Percentiles rank a stretch among this genome's conserved stretches.
These are phyloP conservation scores for Pseudohalonectria lignicola DNA, from an alignment of 2,329 filamentous ascomycete species.

Conservation along the genomic window DNA sequence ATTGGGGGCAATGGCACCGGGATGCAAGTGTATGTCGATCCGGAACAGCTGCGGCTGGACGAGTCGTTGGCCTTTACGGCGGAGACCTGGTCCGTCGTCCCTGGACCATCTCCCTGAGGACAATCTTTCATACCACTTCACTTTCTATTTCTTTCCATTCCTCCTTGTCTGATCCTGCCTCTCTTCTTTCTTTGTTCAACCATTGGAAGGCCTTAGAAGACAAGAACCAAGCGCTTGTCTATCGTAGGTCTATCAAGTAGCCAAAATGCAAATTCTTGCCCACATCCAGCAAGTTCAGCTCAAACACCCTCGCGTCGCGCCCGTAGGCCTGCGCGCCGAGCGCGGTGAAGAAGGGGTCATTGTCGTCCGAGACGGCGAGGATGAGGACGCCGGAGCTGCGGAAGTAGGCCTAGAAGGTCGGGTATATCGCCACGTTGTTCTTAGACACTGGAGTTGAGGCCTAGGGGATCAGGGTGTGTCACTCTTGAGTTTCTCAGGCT, in stretches of 20 bases:
- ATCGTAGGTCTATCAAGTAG: no score
- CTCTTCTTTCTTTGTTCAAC: no score
- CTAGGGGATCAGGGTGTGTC: no score
- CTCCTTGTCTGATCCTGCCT: no score
- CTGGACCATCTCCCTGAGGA: background rate
- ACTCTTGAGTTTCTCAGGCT: no score
- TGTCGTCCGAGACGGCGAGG: slow-evolving; percentile 46
- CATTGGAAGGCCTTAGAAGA: no score
- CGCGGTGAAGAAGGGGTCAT: slow-evolving; percentile 38
- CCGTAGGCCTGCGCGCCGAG: slow-evolving; percentile 42
- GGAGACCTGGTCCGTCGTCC: slow-evolving; percentile 11
- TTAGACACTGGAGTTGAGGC: no score
- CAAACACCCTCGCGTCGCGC: slow-evolving; percentile 32
- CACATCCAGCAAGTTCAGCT: slow-evolving; percentile 39
- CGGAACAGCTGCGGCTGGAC: slow-evolving; percentile 13
- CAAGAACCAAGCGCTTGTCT: no score
- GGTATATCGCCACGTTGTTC: slow-evolving; percentile 43
- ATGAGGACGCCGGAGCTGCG: slow-evolving; percentile 37
- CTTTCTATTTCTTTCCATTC: no score
- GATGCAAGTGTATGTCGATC: slow-evolving; percentile 26
- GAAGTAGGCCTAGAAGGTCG: slow-evolving; percentile 43
- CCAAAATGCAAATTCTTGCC: no score
- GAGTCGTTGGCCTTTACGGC: slow-evolving; percentile 12
- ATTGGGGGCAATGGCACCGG: slow-evolving; percentile 17
- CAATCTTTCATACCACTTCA: no score